Percentiles rank a stretch among this genome's conserved stretches.
phyloP scores from a whole-genome alignment of 805 yeast species.

The Millerozyma acaciae region DNA sequence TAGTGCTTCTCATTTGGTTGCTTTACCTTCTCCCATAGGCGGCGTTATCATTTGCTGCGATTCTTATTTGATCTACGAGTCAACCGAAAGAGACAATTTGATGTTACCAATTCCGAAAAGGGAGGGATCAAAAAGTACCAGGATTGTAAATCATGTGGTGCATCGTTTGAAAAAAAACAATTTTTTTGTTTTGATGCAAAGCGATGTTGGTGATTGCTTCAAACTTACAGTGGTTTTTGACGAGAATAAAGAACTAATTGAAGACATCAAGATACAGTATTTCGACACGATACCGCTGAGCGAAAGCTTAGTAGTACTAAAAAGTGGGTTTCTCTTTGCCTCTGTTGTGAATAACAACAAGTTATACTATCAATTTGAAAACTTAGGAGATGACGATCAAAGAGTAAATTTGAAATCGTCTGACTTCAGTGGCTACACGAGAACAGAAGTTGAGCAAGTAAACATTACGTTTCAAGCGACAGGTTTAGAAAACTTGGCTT shows the following conservation, averaged over 20 bases:
- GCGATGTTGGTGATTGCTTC: slow-evolving; percentile 68
- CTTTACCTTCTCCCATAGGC: slow-evolving; percentile 68
- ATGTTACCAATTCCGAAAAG: slow-evolving; percentile 57
- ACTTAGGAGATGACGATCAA: slow-evolving; percentile 59
- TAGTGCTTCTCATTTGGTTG: slow-evolving; percentile 50
- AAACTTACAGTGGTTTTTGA: slow-evolving; percentile 52
- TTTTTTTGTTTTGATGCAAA: slow-evolving; percentile 70
- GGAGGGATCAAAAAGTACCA: slow-evolving; percentile 13
- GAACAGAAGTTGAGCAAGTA: slow-evolving; percentile 1
- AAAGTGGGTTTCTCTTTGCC: slow-evolving; percentile 72
- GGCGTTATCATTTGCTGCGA: slow-evolving; percentile 67
- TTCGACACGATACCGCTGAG: slow-evolving; percentile 75
- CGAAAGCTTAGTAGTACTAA: slow-evolving; percentile 54
- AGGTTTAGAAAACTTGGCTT: slow-evolving; percentile 51
- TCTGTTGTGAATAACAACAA: slow-evolving; percentile 62
- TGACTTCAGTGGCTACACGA: slow-evolving; percentile 3
- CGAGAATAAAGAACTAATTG: slow-evolving; percentile 40
- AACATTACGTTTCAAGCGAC: slow-evolving; percentile 16
- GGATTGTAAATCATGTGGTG: slow-evolving; percentile 53
- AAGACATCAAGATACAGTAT: slow-evolving; percentile 50
- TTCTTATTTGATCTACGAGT: slow-evolving; percentile 50
- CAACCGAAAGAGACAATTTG: slow-evolving; percentile 19
- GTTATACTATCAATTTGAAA: slow-evolving; percentile 72
- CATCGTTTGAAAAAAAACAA: slow-evolving; percentile 59
- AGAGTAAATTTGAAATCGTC: slow-evolving; percentile 11